A percentile compares a stretch with the other conserved stretches of the same genome.
phyloP scores from a whole-genome alignment of 495 filamentous ascomycete species.

The Coniosporium apollinis region DNA sequence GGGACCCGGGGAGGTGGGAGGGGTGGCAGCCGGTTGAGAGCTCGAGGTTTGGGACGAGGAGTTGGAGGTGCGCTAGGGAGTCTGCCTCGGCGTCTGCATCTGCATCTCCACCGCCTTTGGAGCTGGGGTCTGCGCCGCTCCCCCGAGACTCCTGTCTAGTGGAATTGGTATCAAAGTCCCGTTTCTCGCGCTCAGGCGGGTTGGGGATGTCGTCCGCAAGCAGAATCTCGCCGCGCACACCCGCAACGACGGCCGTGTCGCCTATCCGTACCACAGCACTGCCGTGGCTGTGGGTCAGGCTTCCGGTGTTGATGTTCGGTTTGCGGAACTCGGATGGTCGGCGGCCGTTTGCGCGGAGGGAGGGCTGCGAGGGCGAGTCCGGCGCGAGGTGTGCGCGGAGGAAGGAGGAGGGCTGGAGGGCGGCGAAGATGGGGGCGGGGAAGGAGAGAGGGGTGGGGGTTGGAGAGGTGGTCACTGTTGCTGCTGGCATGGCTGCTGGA shows the following conservation, averaged over 20 bases:
- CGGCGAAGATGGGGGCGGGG: constrained; percentile 68
- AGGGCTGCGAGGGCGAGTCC: constrained; percentile 32
- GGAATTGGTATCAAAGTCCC: constrained; percentile 4
- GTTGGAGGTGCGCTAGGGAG: constrained; percentile 40
- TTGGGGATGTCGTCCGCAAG: constrained; percentile 49
- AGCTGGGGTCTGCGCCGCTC: neutral
- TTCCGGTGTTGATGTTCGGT: constrained; percentile 56
- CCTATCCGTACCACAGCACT: constrained; percentile 75
- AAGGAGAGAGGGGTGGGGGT: constrained; percentile 57
- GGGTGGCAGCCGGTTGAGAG: constrained; percentile 77
- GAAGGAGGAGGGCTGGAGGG: constrained; percentile 74
- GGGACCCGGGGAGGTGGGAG: constrained; percentile 44
- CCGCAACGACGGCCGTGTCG: constrained; percentile 83
- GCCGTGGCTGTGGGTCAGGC: constrained; percentile 73
- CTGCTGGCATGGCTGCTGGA: neutral
- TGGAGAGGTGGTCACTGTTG: constrained; percentile 16
- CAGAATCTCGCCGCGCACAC: constrained; percentile 75
- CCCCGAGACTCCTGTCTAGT: neutral
- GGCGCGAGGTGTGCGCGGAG: constrained; percentile 63
- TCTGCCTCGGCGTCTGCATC: constrained; percentile 27
- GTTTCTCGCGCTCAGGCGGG: constrained; percentile 10
- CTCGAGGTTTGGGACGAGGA: constrained; percentile 88
- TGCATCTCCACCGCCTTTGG: constrained; percentile 10
- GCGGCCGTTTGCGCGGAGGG: constrained; percentile 63
- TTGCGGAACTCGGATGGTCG: constrained; percentile 47